A percentile compares a stretch with the other conserved stretches of the same genome.
Evolutionary conservation across 2,329 filamentous ascomycete genomes (phyloP).

Genomic region (Karstenula rhodostoma): DNA sequence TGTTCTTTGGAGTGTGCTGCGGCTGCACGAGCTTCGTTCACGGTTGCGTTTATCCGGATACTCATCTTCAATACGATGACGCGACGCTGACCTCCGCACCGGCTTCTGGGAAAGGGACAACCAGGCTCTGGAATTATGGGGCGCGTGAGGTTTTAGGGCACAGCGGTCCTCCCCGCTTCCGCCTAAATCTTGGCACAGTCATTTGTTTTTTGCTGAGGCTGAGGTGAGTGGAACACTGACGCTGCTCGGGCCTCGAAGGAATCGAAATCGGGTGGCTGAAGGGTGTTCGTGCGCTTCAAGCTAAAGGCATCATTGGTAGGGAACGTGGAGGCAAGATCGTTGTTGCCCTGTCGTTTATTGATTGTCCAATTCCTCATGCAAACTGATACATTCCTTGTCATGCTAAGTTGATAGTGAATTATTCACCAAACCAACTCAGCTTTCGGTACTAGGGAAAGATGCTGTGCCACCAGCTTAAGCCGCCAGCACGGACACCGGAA

Average conservation of each 20-base stretch:
- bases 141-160: constrained; percentile 48
- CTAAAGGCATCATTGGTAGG: constrained; percentile 43
- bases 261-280: constrained; percentile 51
- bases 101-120: constrained; percentile 31
- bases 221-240: constrained; percentile 46
- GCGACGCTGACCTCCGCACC: constrained; percentile 30
- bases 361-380: constrained; percentile 38
- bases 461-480: constrained; percentile 40
- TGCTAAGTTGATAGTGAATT: constrained; percentile 39
- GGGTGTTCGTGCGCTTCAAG: constrained; percentile 48
- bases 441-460: constrained; percentile 35
- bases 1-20: constrained; percentile 48
- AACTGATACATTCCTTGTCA: constrained; percentile 42
- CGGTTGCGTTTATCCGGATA: constrained; percentile 50
- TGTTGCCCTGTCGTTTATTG: constrained; percentile 39
- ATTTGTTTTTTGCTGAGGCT: constrained; percentile 50
- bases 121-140: constrained; percentile 44
- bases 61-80: constrained; percentile 39
- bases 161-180: constrained; percentile 47
- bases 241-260: constrained; percentile 47
- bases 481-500: constrained; percentile 42
- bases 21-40: constrained; percentile 44
- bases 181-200: constrained; percentile 45
- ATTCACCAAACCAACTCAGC: constrained; percentile 33
- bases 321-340: constrained; percentile 30